Base-by-base conservation (phyloP, 305 asterid species). In the Andrographis paniculata region DNA sequence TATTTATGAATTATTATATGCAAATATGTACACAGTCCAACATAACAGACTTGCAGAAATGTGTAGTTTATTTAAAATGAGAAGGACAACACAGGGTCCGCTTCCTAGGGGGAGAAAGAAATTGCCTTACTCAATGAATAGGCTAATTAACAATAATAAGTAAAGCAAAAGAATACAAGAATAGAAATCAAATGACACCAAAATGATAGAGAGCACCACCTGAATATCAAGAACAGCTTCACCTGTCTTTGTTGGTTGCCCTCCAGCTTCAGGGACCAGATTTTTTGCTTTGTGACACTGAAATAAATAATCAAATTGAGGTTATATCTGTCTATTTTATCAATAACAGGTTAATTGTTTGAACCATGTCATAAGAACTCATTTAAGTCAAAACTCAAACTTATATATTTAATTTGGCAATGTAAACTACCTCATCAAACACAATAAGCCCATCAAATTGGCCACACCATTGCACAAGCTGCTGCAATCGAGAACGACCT, bases 281-380 rank as follows among this genome's bases (percentile, higher is more conserved):
- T 92, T 92, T 76, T 92, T 92, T 27, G 96, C 99, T 75, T 87
- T 92, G 73, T 92, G 99, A 62, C 95, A 92, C 99, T 92, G 66
- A 71, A 59, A 57, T 20, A 60, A 17, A 45, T 55, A 63, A 56
- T 62, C 37, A 38, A 42, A 38, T 35, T 15, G 57, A 16, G 13
- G 36, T 45, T 20, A 17, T 50, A 58, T 56, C 24, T 37, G 45
- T 52, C 44, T 39, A 59, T 69, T 39, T 52, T 56, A 70, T 35
- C 49, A 47, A 63, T 33, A 55, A 45, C 40, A 44, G n/a, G n/a
- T n/a, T n/a, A n/a, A n/a, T n/a, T n/a, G n/a, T n/a, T n/a, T n/a
- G n/a, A n/a, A n/a, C n/a, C n/a, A n/a, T n/a, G n/a, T n/a, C n/a
- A n/a, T n/a, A n/a, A n/a, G n/a, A n/a, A n/a, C n/a, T n/a, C n/a